Base-by-base conservation (phyloP, 345 rosid species). In the Boechera retrofracta region DNA sequence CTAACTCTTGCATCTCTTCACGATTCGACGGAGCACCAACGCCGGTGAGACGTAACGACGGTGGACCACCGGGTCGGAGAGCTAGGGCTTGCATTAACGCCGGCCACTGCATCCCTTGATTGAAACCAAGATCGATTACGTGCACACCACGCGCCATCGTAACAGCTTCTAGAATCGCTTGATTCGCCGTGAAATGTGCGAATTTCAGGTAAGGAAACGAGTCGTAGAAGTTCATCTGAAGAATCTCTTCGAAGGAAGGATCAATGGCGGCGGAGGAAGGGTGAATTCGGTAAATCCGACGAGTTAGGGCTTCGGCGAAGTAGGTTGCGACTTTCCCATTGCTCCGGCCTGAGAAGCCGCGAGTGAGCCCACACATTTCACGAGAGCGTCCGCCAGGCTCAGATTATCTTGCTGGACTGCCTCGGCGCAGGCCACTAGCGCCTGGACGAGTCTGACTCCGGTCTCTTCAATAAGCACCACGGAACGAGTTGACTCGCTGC, bases 141-240 rank as follows among this genome's bases (percentile, higher is more conserved):
- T 93, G 95, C 33, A 93, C 93, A 24, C 77, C 69, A 81, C 86
- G 90, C 63, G 87, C 86, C 70, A 87, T 88, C 49, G 85, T 83
- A 28, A 89, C 82, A 0, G 95, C 91, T 67, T 93, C 96, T 15
- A 93, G 79, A 32, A 93, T 91, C 9, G 98, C 98, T 44, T 93
- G 98, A 59, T 93, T 93, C 6, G 98, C 96, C 1, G 98, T 93
- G 83, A 91, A 93, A 78, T 93, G 98, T 2, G 98, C 94, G 83
- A 91, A 91, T 80, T 91, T 93, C 63, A 93, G 83, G 79, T 89
- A 91, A 2, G 97, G 97, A 48, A 87, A 86, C 0, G 98, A 90
- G 80, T 93, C 95, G 85, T 91, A 93, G 76, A 85, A 91, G 72
- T 91, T 87, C 77, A 86, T 90, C 68, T 87, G 83, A 45, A 93